phyloP scores from a whole-genome alignment of 164 flowering plant genomes.

The Macadamia tetraphylla region DNA sequence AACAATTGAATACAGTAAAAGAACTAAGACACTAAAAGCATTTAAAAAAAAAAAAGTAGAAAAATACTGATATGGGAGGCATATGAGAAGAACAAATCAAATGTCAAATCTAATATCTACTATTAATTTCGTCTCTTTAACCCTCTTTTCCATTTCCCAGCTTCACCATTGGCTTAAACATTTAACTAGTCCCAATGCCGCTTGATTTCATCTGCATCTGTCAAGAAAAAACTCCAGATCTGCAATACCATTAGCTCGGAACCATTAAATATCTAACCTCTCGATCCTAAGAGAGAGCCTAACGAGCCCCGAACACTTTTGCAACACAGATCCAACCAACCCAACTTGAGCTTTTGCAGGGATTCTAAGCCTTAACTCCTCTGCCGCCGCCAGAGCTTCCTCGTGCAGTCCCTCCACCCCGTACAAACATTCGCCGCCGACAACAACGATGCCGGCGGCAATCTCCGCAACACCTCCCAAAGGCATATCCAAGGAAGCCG shows the following conservation, averaged over 20 bases:
- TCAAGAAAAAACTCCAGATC: not conserved
- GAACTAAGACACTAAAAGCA: too few relatives aligned
- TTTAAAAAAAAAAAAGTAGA: too few relatives aligned
- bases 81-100: too few relatives aligned
- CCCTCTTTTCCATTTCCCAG: too few relatives aligned
- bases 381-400: conserved; percentile 75
- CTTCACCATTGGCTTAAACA: too few relatives aligned
- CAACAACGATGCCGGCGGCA: conserved; percentile 70
- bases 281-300: conserved; percentile 70
- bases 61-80: too few relatives aligned
- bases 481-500: conserved; percentile 39
- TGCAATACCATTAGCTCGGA: not conserved
- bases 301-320: conserved; percentile 70
- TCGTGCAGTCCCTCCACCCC: conserved; percentile 77
- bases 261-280: conserved; percentile 48
- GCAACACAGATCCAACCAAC: conserved; percentile 70
- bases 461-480: conserved; percentile 71
- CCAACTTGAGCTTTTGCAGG: conserved; percentile 54
- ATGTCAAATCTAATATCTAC: too few relatives aligned
- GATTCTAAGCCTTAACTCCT: conserved; percentile 75
- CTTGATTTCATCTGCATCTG: not conserved
- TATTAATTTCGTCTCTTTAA: too few relatives aligned
- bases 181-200: not conserved
- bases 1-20: too few relatives aligned
- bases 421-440: conserved; percentile 77